Conservation (phyloP, 2,329 filamentous ascomycete species). For the Diaporthe capsici region DNA sequence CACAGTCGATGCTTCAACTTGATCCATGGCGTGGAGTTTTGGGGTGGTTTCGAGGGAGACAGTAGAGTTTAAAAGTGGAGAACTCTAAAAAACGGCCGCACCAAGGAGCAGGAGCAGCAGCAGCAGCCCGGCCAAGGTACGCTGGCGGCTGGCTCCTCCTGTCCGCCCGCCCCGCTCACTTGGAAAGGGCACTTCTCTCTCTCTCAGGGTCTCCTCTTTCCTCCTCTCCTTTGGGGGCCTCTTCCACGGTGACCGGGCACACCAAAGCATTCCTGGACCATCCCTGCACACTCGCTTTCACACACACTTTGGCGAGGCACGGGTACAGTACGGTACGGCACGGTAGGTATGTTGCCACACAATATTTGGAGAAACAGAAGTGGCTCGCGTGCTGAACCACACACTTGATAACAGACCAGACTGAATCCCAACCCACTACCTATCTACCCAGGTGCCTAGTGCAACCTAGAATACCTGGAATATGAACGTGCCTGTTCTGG, state of each 20-base stretch:
- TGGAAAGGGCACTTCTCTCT: background rate
- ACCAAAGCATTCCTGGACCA: conserved; percentile 3
- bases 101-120: background rate
- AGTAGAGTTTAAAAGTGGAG: conserved; percentile 21
- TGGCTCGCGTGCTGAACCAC: background rate
- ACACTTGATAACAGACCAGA: background rate
- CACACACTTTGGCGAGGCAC: background rate
- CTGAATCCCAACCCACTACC: background rate
- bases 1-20: background rate
- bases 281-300: conserved; percentile 2
- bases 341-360: background rate
- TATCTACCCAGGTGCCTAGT: too few species aligned
- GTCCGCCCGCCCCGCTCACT: background rate
- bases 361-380: background rate
- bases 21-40: conserved; percentile 4
- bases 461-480: background rate
- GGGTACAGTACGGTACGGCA: background rate
- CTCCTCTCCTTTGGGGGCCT: background rate
- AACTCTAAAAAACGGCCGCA: background rate
- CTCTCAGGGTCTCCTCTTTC: background rate
- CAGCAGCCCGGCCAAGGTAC: background rate
- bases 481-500: too few species aligned
- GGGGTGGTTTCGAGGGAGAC: background rate
- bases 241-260: background rate
- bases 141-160: background rate